phyloP scores from a whole-genome alignment of 306 rosid genomes.

The Cicer chorassanicum region DNA sequence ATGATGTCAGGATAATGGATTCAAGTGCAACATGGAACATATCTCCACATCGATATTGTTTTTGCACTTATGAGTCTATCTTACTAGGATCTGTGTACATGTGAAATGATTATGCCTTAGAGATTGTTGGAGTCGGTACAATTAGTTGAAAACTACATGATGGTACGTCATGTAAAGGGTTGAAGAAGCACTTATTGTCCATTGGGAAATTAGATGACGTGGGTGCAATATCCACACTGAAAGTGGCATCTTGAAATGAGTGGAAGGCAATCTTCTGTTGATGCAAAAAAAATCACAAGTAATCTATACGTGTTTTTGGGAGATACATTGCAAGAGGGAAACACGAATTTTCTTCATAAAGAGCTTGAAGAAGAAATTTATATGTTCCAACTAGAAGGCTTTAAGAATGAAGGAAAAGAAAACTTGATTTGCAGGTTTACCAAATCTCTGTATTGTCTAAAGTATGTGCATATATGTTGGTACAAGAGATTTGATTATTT shows the following conservation, averaged over 20 bases:
- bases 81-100: neutral
- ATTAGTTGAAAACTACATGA: neutral
- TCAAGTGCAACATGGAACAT: neutral
- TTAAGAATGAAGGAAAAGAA: no score
- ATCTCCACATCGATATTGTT: neutral
- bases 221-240: neutral
- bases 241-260: neutral
- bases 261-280: no score
- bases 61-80: neutral
- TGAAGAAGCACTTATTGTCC: neutral
- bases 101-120: neutral
- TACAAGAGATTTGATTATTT: no score
- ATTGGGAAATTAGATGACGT: neutral
- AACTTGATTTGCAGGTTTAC: no score
- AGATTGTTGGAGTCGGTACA: neutral
- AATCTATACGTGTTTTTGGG: no score
- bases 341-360: no score
- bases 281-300: no score
- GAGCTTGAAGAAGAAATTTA: no score
- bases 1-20: neutral
- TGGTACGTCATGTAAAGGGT: neutral
- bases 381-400: no score
- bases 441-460: no score
- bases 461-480: no score
- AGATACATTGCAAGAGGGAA: no score